phyloP scores from a whole-genome alignment of 1,284 basidiomycete species.

The Rhizoctonia solani region DNA sequence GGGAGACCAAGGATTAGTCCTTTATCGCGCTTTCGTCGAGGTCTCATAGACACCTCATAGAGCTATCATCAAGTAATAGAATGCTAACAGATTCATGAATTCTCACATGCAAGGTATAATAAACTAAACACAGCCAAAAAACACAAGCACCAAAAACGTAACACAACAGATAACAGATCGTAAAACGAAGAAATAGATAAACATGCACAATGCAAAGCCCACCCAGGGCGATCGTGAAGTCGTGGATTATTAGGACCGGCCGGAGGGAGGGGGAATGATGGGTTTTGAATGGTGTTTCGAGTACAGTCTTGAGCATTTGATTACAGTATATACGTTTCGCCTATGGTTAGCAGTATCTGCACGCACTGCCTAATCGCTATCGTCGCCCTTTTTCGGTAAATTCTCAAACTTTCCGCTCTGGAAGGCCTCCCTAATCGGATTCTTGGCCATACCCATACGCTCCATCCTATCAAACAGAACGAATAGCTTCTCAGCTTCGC shows the following conservation, averaged over 20 bases:
- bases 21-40: constrained; percentile 79
- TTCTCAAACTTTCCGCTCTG: constrained; percentile 55
- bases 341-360: no score
- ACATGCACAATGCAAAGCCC: no score
- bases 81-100: not conserved
- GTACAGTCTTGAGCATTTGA: no score
- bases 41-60: constrained; percentile 14
- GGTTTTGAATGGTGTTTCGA: no score
- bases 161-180: no score
- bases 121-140: no score
- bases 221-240: not conserved
- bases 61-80: not conserved
- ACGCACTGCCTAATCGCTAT: no score
- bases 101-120: no score
- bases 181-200: no score
- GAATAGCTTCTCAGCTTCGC: constrained; percentile 87
- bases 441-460: constrained; percentile 67
- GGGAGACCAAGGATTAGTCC: constrained; percentile 52
- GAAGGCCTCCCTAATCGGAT: constrained; percentile 73
- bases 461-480: constrained; percentile 87
- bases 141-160: no score
- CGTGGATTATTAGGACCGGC: not conserved
- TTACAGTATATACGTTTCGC: no score
- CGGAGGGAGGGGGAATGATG: not conserved
- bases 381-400: constrained; percentile 1